A percentile compares a stretch with the other conserved stretches of the same genome.
Evolutionary conservation across 2,329 filamentous ascomycete species (phyloP).

Genomic region (Fusarium pilosicola): DNA sequence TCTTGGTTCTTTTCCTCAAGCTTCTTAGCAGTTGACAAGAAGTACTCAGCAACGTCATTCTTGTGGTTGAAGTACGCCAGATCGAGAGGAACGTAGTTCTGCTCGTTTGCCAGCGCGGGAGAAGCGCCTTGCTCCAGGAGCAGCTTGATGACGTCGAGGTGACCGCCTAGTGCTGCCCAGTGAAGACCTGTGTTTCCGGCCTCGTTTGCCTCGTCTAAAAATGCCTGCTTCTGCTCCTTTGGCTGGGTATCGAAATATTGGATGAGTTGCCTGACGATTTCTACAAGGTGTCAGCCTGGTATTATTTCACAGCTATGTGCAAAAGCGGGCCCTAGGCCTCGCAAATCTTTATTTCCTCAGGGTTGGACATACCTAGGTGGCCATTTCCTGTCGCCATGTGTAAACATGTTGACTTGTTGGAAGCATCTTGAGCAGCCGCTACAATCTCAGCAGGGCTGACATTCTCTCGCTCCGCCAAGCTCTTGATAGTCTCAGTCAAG

Average conservation of each 20-base stretch:
- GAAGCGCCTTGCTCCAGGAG: slow-evolving; percentile 82
- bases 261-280: slow-evolving; percentile 57
- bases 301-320: neutral
- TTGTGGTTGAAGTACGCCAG: slow-evolving; percentile 77
- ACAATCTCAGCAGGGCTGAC: slow-evolving; percentile 72
- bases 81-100: slow-evolving; percentile 83
- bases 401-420: slow-evolving; percentile 79
- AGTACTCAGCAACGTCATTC: slow-evolving; percentile 71
- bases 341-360: fast-evolving
- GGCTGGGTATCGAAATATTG: slow-evolving; percentile 54
- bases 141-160: slow-evolving; percentile 80
- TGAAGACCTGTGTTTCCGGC: slow-evolving; percentile 92
- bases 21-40: slow-evolving; percentile 59
- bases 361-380: slow-evolving; percentile 69
- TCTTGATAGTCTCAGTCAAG: slow-evolving; percentile 67
- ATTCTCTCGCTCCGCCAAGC: slow-evolving; percentile 70
- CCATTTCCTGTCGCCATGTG: slow-evolving; percentile 97
- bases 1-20: slow-evolving; percentile 60
- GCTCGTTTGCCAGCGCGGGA: slow-evolving; percentile 80
- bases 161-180: slow-evolving; percentile 92
- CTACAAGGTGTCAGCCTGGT: slow-evolving; percentile 44
- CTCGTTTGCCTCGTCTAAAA: slow-evolving; percentile 77
- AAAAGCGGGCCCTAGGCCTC: fast-evolving
- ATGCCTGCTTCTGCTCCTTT: slow-evolving; percentile 57
- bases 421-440: slow-evolving; percentile 73